Base-by-base conservation (phyloP, 1,139 yeast genomes). In the Zygotorulaspora mrakii region DNA sequence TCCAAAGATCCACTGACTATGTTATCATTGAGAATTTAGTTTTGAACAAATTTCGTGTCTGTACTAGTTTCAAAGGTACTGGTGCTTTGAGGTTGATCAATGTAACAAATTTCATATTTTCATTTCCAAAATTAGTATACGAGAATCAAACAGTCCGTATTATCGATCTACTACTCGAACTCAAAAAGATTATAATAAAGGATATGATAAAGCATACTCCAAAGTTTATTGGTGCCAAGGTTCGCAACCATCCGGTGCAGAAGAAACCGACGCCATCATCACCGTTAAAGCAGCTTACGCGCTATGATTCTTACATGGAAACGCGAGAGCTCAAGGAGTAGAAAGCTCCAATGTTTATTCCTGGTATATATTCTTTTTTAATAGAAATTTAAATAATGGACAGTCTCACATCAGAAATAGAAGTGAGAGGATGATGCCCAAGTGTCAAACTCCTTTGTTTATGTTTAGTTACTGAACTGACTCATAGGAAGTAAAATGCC, bases 201-300 rank as follows among this genome's bases (percentile, higher is more conserved):
- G 70, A 80, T 0, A 55, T 82, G 30, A 49, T 80, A 36, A 69
- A 70, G 33, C 88, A 82, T 50, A 65, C 74, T 5, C 87, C 85
- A 9, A 70, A 74, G 20, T 69, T 82, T 31, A 38, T 82, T 14
- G 70, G 70, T 24, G 79, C 80, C 47, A 82, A 81, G 53, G 41
- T 81, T 26, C 66, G 64, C 25, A 53, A 20, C 52, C 42, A 44
- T 31, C 33, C 49, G 10, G 45, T 23, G 32, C 31, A 37, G 17
- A 17, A 21, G 2, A 34, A 32, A 9, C 20, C 35, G 3, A 34
- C 21, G 8, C 24, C 32, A 8, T 39, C 37, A 10, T 31, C 46
- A 6, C 46, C 50, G 8, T 28, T 54, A 24, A 49, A 44, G 33
- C 58, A 46, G 24, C 37, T 54, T 8, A 45, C 53, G 5, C 40